Percentiles rank a stretch among this genome's conserved stretches.
Conservation (phyloP, 2,329 filamentous ascomycete genomes). For the Fusarium vanettenii region DNA sequence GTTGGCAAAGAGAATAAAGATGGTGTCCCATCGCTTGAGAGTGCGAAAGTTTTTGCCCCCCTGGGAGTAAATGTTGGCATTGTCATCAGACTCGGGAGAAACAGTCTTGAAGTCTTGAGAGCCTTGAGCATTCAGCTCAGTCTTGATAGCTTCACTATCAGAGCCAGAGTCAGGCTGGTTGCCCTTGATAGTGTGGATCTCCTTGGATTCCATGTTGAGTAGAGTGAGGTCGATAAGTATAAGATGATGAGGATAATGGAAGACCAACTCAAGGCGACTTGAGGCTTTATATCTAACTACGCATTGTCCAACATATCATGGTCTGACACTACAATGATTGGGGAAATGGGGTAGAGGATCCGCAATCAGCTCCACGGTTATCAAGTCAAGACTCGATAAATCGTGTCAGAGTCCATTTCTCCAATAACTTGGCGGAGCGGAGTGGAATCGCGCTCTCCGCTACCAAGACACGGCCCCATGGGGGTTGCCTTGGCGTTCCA, state of each 20-base stretch:
- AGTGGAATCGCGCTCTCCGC: neutral
- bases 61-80: conserved; percentile 34
- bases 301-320: conserved; percentile 4
- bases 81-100: conserved; percentile 24
- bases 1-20: conserved; percentile 40
- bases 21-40: conserved; percentile 38
- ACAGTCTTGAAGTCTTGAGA: conserved; percentile 30
- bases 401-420: conserved; percentile 3
- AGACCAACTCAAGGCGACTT: neutral
- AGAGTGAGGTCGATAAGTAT: neutral
- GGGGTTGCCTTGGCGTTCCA: conserved; percentile 16
- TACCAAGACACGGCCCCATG: conserved; percentile 15
- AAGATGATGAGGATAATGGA: neutral
- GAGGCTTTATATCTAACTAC: neutral
- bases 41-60: conserved; percentile 41
- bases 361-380: neutral
- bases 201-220: conserved; percentile 18
- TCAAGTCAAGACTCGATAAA: conserved; percentile 26
- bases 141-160: conserved; percentile 26
- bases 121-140: conserved; percentile 6
- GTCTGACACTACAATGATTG: neutral
- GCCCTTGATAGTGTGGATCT: neutral
- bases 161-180: conserved; percentile 27
- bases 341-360: conserved; percentile 5
- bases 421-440: neutral